A percentile compares a stretch with the other conserved stretches of the same genome.
phyloP scores from a whole-genome alignment of 495 filamentous ascomycete species.

The Xylaria grammica region DNA sequence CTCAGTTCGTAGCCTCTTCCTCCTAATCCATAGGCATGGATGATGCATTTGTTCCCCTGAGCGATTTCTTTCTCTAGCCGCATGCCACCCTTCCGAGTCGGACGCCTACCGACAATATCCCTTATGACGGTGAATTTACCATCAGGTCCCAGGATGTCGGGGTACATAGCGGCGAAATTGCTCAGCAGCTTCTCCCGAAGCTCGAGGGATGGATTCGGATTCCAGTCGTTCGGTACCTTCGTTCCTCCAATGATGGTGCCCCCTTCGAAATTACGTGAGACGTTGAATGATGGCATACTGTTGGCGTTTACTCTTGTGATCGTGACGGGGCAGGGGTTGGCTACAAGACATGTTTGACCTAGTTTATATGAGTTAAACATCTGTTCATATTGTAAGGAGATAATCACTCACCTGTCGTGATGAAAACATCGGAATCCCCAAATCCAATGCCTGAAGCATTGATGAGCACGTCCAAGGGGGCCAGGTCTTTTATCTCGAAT shows the following conservation, averaged over 20 bases:
- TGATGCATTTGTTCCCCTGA: slow-evolving; percentile 43
- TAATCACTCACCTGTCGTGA: slow-evolving; percentile 54
- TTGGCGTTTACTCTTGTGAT: slow-evolving; percentile 65
- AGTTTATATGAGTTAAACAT: slow-evolving; percentile 8
- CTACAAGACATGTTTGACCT: slow-evolving; percentile 54
- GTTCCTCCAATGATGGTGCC: slow-evolving; percentile 70
- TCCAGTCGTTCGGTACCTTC: slow-evolving; percentile 64
- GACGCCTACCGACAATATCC: slow-evolving; percentile 52
- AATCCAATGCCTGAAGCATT: slow-evolving; percentile 66
- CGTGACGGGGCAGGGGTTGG: slow-evolving; percentile 49
- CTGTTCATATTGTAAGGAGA: neutral
- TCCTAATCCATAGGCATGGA: slow-evolving; percentile 69
- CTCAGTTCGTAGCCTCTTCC: slow-evolving; percentile 63
- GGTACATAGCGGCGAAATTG: slow-evolving; percentile 45
- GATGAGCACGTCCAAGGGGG: slow-evolving; percentile 54
- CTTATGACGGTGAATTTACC: slow-evolving; percentile 44
- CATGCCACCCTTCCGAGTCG: slow-evolving; percentile 49
- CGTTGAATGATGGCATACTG: slow-evolving; percentile 63
- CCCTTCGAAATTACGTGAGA: slow-evolving; percentile 63
- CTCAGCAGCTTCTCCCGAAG: slow-evolving; percentile 53
- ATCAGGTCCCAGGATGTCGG: slow-evolving; percentile 37
- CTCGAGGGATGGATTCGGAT: slow-evolving; percentile 51
- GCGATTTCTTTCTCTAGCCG: slow-evolving; percentile 48
- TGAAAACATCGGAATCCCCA: slow-evolving; percentile 56
- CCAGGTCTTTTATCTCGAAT: slow-evolving; percentile 41